These are phyloP conservation scores for Themeda triandra DNA, from an alignment of 176 grass and related monocot species.

Conservation along the genomic window DNA sequence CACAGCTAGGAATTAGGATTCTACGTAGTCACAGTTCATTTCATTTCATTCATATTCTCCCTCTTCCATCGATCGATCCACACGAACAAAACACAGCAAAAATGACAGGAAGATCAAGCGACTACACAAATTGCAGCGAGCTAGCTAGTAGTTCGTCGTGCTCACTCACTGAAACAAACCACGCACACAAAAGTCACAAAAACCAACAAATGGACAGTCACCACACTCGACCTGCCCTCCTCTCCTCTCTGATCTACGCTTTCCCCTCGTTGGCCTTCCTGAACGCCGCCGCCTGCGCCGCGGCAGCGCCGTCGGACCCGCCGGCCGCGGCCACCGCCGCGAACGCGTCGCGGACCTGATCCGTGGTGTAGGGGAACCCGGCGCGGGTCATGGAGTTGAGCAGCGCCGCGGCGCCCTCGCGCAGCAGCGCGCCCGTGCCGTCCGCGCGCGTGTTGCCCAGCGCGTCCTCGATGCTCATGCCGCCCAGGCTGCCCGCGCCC, in stretches of 20 bases:
- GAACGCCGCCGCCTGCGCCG: slow-evolving; percentile 56
- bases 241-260: slow-evolving; percentile 2
- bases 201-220: background rate
- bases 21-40: background rate
- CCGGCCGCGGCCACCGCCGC: background rate
- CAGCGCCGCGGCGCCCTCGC: slow-evolving; percentile 76
- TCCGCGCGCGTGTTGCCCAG: slow-evolving; percentile 57
- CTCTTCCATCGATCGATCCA: background rate
- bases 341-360: slow-evolving; percentile 69
- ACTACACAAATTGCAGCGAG: background rate
- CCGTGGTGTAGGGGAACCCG: slow-evolving; percentile 58
- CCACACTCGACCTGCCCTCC: background rate
- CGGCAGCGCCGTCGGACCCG: slow-evolving; percentile 41
- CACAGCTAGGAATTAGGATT: too few species aligned
- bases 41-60: background rate
- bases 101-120: background rate
- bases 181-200: background rate
- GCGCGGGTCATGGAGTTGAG: slow-evolving; percentile 72
- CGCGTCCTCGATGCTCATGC: slow-evolving; percentile 61
- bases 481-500: slow-evolving; percentile 23
- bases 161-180: background rate
- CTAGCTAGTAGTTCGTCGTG: background rate
- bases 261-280: slow-evolving; percentile 71
- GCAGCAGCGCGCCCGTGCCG: slow-evolving; percentile 55
- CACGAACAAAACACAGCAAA: background rate